Percentiles rank a stretch among this genome's conserved stretches.
Evolutionary conservation across 192 early-diverging fungal genomes (phyloP).

Genomic region (Backusella westeae): DNA sequence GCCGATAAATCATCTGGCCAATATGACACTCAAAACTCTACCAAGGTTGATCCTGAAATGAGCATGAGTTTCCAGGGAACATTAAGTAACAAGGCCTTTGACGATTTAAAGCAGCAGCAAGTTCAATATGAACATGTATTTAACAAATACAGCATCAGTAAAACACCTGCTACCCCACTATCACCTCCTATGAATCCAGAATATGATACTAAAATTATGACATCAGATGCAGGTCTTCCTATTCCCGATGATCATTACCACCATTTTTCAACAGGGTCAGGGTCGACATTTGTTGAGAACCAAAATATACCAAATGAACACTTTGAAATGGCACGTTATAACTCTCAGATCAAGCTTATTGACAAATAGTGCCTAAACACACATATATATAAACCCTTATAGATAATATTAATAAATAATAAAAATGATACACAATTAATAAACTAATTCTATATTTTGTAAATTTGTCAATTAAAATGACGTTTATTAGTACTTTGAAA

Average conservation of each 20-base stretch:
- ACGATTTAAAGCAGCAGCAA: slow-evolving; percentile 16
- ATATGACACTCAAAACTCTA: not conserved
- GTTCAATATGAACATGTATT: not conserved
- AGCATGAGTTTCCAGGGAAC: slow-evolving; percentile 12
- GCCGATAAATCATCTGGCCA: not conserved
- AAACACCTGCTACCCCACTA: not conserved
- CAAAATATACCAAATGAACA: not conserved
- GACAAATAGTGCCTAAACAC: not conserved
- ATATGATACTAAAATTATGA: not conserved
- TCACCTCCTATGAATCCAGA: not conserved
- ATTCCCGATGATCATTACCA: not conserved
- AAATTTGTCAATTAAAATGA: too few relatives aligned
- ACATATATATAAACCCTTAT: not conserved
- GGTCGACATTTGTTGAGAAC: not conserved
- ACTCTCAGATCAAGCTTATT: not conserved
- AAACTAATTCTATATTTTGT: not conserved
- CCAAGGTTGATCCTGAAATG: not conserved
- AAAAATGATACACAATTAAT: not conserved
- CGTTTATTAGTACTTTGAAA: not conserved
- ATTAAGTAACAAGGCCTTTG: slow-evolving; percentile 10
- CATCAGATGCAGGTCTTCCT: not conserved
- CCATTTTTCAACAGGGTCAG: not conserved
- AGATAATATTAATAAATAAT: not conserved
- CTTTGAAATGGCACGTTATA: not conserved
- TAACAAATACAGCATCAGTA: not conserved